A percentile compares a stretch with the other conserved stretches of the same genome.
Conservation (phyloP, 768 basidiomycete species). For the Xerocomellus intermedius region DNA sequence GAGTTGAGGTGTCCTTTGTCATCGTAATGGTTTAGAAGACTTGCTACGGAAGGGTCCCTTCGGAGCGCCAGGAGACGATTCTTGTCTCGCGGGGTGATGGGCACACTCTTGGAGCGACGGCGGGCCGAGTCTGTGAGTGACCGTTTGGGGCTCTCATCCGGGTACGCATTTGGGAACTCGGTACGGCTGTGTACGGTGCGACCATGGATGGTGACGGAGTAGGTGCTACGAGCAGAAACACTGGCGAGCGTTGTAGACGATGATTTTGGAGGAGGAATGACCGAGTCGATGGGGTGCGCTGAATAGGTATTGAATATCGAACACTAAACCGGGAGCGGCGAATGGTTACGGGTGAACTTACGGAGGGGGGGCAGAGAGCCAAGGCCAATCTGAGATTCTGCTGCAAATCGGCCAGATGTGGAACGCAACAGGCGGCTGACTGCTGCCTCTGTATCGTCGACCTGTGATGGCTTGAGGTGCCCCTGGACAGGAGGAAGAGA, state of each 20-base stretch:
- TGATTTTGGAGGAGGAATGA: slow-evolving; percentile 47
- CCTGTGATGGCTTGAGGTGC: slow-evolving; percentile 14
- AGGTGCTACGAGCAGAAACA: slow-evolving; percentile 55
- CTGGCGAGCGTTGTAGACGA: slow-evolving; percentile 57
- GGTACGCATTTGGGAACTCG: slow-evolving; percentile 64
- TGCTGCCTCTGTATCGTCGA: slow-evolving; percentile 47
- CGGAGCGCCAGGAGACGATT: slow-evolving; percentile 59
- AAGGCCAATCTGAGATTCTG: slow-evolving; percentile 56
- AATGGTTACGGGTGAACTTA: slow-evolving; percentile 39
- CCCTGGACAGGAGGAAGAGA: slow-evolving; percentile 27
- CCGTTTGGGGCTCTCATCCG: slow-evolving; percentile 29
- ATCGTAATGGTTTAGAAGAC: slow-evolving; percentile 71
- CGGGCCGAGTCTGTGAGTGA: slow-evolving; percentile 29
- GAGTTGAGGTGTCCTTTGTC: slow-evolving; percentile 63
- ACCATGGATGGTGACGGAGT: slow-evolving; percentile 68
- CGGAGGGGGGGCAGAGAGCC: slow-evolving; percentile 64
- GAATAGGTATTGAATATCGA: not conserved
- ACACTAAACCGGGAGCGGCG: not conserved
- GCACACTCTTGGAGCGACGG: slow-evolving; percentile 34
- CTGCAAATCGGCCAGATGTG: slow-evolving; percentile 64
- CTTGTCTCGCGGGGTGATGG: slow-evolving; percentile 44
- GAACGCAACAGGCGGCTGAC: slow-evolving; percentile 61
- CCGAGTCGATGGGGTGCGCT: slow-evolving; percentile 69
- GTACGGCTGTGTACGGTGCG: slow-evolving; percentile 60
- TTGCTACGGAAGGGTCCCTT: slow-evolving; percentile 77